Base-by-base conservation (phyloP, 2,329 filamentous ascomycete genomes). In the Penicillium oxalicum region DNA sequence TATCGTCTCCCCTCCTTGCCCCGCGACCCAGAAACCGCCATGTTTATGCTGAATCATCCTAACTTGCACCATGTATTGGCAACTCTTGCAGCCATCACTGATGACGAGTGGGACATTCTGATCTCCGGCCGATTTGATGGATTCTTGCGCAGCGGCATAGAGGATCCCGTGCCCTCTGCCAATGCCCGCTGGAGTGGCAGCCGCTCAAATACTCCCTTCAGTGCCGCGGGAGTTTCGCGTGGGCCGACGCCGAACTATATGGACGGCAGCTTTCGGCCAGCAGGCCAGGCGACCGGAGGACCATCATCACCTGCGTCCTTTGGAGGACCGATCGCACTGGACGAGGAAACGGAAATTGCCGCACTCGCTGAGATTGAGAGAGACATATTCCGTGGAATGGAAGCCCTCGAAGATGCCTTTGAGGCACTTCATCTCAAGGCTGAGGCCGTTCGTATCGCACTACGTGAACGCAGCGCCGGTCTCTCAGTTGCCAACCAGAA, bases 31-130 rank as follows among this genome's bases (percentile, higher is more conserved):
- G 90, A 96, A 66, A 83, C 84, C 5, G 88, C 87, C 9, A 83
- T 93, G 58, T 96, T 88, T 64, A 80, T 97, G 41, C 79, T 96
- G 54, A 89, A 86, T 66, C 86, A 96, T 65, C 83, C 84, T 0
- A 76, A 81, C 9, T 81, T 93, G 42, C 91, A 97, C 66, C 86
- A 93, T 61, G 82, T 95, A 29, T 81, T 97, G 3, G 84, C 88
- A 36, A 95, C 91, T 0, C 78, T 96, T 43, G 84, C 87, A 33
- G 88, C 91, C 45, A 93, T 97, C 59, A 93, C 86, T 63, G 81
- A 84, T 40, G 87, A 88, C n/a, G 91, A 97, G 69, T 97, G 91
- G 91, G 91, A 96, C 54, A 95, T 97, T 47, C 77, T 97, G 9
- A 88, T 86, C 4, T 96, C 91, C 0, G 91, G 91, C 27, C 86